Conservation (phyloP, 2,329 filamentous ascomycete species). For the Capronia epimyces region DNA sequence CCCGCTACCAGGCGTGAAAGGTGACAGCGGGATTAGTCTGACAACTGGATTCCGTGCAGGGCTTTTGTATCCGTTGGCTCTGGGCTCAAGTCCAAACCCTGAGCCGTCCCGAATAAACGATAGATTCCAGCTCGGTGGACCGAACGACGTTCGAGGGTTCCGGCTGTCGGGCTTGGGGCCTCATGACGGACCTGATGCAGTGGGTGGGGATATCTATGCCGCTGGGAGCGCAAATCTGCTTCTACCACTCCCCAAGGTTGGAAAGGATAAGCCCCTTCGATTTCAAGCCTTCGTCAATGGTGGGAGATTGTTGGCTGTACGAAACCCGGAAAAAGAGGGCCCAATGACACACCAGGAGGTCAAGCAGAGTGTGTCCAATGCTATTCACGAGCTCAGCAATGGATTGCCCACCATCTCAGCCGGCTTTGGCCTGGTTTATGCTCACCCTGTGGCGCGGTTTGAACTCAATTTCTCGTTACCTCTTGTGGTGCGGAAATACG, state of each 20-base stretch:
- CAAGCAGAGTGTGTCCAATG: conserved; percentile 46
- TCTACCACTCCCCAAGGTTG: conserved; percentile 74
- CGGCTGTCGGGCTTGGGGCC: conserved; percentile 83
- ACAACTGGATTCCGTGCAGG: conserved; percentile 77
- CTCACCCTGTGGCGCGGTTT: conserved; percentile 85
- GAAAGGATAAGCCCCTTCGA: conserved; percentile 75
- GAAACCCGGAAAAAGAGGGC: conserved; percentile 47
- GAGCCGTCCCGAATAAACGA: conserved; percentile 79
- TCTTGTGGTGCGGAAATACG: conserved; percentile 71
- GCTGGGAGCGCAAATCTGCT: conserved; percentile 83
- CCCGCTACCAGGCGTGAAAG: conserved; percentile 61
- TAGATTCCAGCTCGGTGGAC: conserved; percentile 89
- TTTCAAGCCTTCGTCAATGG: conserved; percentile 89
- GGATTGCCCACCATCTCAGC: conserved; percentile 80
- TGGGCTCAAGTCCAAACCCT: conserved; percentile 51
- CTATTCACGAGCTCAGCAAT: conserved; percentile 64
- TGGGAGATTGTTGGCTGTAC: conserved; percentile 74
- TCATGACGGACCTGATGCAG: conserved; percentile 74
- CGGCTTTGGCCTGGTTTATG: conserved; percentile 87
- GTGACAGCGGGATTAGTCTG: conserved; percentile 71
- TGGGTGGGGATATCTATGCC: conserved; percentile 87
- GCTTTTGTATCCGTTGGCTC: conserved; percentile 72
- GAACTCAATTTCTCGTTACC: conserved; percentile 94
- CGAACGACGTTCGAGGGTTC: conserved; percentile 92
- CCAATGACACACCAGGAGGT: conserved; percentile 47